Evolutionary conservation across 805 yeast species (phyloP), one percentile per base, ranked within the genome.

Genomic region (Candida easanensis): DNA sequence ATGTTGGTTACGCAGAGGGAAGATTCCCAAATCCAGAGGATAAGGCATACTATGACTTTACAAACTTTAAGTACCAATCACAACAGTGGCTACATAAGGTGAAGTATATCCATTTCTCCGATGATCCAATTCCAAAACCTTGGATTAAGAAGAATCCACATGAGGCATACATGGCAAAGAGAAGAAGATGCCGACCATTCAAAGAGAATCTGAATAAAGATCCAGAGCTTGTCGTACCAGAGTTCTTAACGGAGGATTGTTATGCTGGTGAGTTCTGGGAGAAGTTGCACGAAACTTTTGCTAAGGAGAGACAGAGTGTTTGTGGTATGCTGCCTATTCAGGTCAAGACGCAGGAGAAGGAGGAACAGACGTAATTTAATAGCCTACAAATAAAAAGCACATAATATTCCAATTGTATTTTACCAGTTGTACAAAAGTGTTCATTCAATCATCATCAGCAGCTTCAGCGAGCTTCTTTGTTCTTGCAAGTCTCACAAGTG

Each of bases 401-500:
- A n/a, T n/a, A n/a, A n/a, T 28, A 28, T 14, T 32, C 16, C 10
- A 16, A 7, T 8, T 8, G 15, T 32, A 16, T 5, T 15, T 16
- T 32, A 16, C 7, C 21, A 32, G 34, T 20, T 32, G 20, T 18
- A 19, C 8, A 18, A 20, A 19, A 16, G 11, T n/a, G 25, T n/a
- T 20, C 23, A 48, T 42, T 47, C 44, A 42, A 15, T 58, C 68
- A 26, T 61, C 64, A n/a, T 63, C 68, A 45, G 60, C 58, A 39
- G 53, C 55, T 33, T 66, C 70, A 6, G 65, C 61, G n/a, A 62
- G 47, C 42, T 82, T 84, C 60, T 84, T 86, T 75, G 77, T 71
- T 41, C 87, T 66, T 0, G 93, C 90, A 22, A 82, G 67, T 58
- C 77, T 82, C 13, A 86, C 95, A 60, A 86, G 69, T 5, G 91